Evolutionary conservation across 352 stramenopile genomes (phyloP).

Genomic region (Globisporangium cederbergense): DNA sequence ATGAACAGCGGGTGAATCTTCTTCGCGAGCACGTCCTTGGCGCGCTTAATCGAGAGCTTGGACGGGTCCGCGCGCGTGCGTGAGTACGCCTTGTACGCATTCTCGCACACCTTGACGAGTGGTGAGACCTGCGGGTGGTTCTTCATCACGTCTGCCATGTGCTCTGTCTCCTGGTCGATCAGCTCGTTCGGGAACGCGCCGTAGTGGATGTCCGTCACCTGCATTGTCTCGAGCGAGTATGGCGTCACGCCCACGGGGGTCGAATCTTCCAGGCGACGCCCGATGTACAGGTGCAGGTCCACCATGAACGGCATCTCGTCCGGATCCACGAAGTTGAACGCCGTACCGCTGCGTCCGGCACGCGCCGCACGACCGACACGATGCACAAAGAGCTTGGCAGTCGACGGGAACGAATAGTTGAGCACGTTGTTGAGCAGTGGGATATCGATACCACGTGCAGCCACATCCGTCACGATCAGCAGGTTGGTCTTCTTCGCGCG

Average conservation of each 20-base stretch:
- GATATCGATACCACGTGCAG: conserved; percentile 94
- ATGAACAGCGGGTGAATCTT: conserved; percentile 92
- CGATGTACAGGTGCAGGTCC: conserved; percentile 96
- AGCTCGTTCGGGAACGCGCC: conserved; percentile 94
- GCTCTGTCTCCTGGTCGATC: conserved; percentile 96
- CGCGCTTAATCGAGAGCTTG: conserved; percentile 92
- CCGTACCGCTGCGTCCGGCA: conserved; percentile 93
- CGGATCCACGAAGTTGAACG: conserved; percentile 96
- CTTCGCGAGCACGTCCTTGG: conserved; percentile 91
- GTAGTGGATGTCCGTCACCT: conserved; percentile 96
- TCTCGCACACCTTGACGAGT: conserved; percentile 90
- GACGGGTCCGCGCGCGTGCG: conserved; percentile 94
- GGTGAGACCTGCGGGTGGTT: conserved; percentile 69
- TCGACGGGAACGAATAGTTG: conserved; percentile 94
- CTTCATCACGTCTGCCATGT: conserved; percentile 88
- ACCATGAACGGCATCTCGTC: conserved; percentile 99
- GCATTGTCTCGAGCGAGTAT: conserved; percentile 94
- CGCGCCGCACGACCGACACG: conserved; percentile 93
- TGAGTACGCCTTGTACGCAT: conserved; percentile 98
- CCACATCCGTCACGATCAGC: conserved; percentile 94
- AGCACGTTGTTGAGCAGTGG: conserved; percentile 96
- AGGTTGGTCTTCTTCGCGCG: conserved; percentile 87
- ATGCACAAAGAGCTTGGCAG: conserved; percentile 96
- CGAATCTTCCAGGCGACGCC: conserved; percentile 77
- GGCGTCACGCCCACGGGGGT: conserved; percentile 47